Evolutionary conservation across 2,329 filamentous ascomycete genomes (phyloP).

Genomic region (Pochonia chlamydosporia): DNA sequence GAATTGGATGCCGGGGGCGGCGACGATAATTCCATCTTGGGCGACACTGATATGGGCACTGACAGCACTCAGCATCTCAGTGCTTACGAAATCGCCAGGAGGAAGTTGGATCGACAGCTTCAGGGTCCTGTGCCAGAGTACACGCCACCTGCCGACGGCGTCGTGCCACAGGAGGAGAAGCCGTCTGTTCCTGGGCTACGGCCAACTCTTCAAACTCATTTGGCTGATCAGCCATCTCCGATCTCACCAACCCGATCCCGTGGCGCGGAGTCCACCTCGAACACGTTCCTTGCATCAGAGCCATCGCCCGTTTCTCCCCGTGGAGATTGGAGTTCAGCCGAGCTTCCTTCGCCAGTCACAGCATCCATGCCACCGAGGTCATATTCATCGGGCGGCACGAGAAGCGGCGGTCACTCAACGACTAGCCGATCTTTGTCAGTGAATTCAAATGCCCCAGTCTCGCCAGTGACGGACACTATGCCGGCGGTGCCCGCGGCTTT

Average conservation of each 20-base stretch:
- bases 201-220: conserved; percentile 12
- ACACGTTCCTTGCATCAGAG: conserved; percentile 33
- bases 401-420: conserved; percentile 8
- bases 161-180: conserved; percentile 24
- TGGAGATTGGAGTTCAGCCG: conserved; percentile 34
- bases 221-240: conserved; percentile 8
- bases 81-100: conserved; percentile 44
- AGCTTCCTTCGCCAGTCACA: conserved; percentile 37
- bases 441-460: neutral
- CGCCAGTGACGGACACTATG: neutral
- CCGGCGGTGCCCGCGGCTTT: conserved; percentile 16
- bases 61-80: conserved; percentile 34
- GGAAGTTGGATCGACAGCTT: conserved; percentile 46
- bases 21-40: conserved; percentile 29
- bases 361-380: conserved; percentile 21
- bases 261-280: conserved; percentile 18
- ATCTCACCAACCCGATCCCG: conserved; percentile 16
- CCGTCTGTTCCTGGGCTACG: conserved; percentile 11
- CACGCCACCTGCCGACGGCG: conserved; percentile 30
- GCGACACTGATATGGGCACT: conserved; percentile 34
- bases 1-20: conserved; percentile 41
- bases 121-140: conserved; percentile 45
- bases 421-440: conserved; percentile 9
- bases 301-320: conserved; percentile 44
- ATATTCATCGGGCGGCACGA: conserved; percentile 13